Base-by-base conservation (phyloP, 148 eudicot genomes). In the Rhododendron mucronatum region DNA sequence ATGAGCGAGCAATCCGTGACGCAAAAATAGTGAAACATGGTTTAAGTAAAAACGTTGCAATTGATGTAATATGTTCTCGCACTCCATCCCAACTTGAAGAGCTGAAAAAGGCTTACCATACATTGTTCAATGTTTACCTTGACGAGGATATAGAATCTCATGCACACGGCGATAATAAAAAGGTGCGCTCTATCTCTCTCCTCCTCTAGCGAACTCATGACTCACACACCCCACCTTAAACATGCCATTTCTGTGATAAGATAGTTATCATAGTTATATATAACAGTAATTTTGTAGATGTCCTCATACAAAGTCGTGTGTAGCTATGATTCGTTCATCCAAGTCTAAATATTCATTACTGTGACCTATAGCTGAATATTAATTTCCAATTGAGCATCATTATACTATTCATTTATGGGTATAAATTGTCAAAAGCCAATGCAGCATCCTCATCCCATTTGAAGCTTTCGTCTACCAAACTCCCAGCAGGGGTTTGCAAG, bases 21-120 rank as follows among this genome's bases (percentile, higher is more conserved):
- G 99, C 98, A 86, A 88, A 87, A 18, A 69, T 91, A 45, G 85
- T 95, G 80, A 91, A 88, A 87, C 83, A 89, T 75, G 71, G 30
- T 7, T n/a, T 63, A 7, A 48, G 74, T 50, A 87, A 83, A 79
- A 86, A 87, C 87, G 90, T 91, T 85, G 95, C 90, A 26, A 95
- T 95, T 81, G 98, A 95, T 91, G 95, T 95, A 21, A 92, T 96
- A 80, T 96, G 99, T 85, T 93, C 96, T 77, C 92, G 98, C 28
- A 93, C 96, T 33, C 91, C 96, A 81, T 83, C 95, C 76, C 96
- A 96, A 82, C 91, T 96, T 81, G 95, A 93, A 88, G 85, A 87
- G 12, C 82, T 95, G 76, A 95, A 89, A 88, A 92, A 91, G 86
- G 87, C 91, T 78, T 93, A 96, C 73, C 85, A 61, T 81, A 80